Evolutionary conservation across 2,329 filamentous ascomycete genomes (phyloP).

Genomic region (Phialophora verrucosa): DNA sequence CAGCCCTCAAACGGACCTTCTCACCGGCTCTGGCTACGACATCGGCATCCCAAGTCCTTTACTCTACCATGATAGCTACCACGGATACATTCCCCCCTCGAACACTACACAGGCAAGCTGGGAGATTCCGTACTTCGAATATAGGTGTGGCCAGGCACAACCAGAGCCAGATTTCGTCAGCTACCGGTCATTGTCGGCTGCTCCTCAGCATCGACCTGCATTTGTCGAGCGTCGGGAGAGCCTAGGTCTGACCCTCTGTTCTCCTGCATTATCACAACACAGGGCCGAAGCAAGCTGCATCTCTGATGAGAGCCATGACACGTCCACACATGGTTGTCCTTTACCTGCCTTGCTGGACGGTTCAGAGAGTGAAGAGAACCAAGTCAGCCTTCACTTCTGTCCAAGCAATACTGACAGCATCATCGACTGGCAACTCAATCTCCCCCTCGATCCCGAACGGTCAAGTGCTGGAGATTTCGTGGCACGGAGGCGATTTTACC

Average conservation of each 20-base stretch:
- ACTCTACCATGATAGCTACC: constrained; percentile 29
- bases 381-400: neutral
- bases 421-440: neutral
- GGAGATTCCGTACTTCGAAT: constrained; percentile 15
- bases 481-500: neutral
- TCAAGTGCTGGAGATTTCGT: neutral
- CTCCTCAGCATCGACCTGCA: neutral
- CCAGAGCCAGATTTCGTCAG: constrained; percentile 25
- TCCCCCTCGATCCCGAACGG: neutral
- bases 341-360: neutral
- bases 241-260: constrained; percentile 3
- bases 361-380: neutral
- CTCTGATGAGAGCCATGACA: constrained; percentile 16
- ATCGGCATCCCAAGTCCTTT: constrained; percentile 35
- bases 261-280: constrained; percentile 10
- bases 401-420: neutral
- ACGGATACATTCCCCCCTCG: neutral
- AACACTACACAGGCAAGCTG: neutral
- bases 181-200: constrained; percentile 1
- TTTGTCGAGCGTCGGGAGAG: neutral
- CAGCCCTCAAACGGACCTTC: neutral
- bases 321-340: constrained; percentile 6
- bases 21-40: constrained; percentile 9
- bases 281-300: constrained; percentile 13
- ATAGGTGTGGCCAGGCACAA: constrained; percentile 14